Percentiles rank a stretch among this genome's conserved stretches.
These are phyloP conservation scores for Hypomontagnella monticulosa DNA, from an alignment of 495 filamentous ascomycete genomes.

Conservation along the genomic window DNA sequence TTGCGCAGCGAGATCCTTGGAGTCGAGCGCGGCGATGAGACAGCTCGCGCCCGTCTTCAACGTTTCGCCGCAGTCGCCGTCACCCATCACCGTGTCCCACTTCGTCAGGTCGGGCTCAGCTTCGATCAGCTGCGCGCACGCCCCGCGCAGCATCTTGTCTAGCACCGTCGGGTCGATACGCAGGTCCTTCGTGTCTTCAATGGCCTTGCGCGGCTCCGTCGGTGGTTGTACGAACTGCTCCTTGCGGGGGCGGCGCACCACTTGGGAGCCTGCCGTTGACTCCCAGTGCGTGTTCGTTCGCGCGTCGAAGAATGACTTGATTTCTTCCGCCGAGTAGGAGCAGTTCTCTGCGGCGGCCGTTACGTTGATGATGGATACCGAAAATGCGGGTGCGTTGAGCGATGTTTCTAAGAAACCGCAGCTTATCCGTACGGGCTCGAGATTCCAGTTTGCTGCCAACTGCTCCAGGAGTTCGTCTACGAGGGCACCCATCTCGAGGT, in stretches of 20 bases:
- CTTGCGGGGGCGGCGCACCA: constrained; percentile 45
- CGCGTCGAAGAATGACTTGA: constrained; percentile 63
- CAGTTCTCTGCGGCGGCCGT: constrained; percentile 57
- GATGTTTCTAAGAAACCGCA: constrained; percentile 67
- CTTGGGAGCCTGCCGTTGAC: constrained; percentile 53
- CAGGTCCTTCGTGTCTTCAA: constrained; percentile 51
- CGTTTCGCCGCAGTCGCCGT: constrained; percentile 72
- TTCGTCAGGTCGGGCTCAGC: constrained; percentile 68
- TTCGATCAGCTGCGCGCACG: constrained; percentile 59
- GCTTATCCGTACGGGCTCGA: constrained; percentile 60
- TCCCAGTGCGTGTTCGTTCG: constrained; percentile 65
- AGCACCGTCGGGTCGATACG: constrained; percentile 55
- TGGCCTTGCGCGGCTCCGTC: constrained; percentile 39
- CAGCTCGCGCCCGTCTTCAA: constrained; percentile 59
- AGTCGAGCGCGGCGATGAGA: constrained; percentile 53
- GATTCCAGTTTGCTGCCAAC: constrained; percentile 55
- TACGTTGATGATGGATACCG: constrained; percentile 67
- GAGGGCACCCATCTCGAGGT: constrained; percentile 67
- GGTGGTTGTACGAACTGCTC: constrained; percentile 57
- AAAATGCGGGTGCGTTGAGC: constrained; percentile 70
- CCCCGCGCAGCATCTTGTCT: constrained; percentile 60
- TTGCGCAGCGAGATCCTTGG: constrained; percentile 44
- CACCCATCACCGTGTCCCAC: constrained; percentile 72
- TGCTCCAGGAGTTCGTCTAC: constrained; percentile 62
- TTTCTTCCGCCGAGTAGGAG: constrained; percentile 56